phyloP scores from a whole-genome alignment of 139 green algal genomes.

The Volvox reticuliferus region DNA sequence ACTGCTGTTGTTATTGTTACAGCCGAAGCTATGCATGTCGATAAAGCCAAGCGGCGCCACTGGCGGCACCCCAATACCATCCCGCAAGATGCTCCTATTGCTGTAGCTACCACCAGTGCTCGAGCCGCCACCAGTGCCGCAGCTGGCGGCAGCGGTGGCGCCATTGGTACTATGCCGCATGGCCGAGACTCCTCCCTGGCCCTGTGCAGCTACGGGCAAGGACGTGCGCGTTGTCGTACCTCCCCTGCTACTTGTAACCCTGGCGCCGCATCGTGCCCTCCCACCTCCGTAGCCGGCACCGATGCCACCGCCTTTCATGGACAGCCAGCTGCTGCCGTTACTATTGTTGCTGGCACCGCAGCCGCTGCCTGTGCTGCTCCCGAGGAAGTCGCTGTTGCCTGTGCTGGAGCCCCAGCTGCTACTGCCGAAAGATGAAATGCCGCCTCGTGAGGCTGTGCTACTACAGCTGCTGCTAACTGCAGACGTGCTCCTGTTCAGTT shows the following conservation, averaged over 20 bases:
- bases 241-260: neutral
- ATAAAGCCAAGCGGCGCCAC: neutral
- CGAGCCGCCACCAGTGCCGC: neutral
- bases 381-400: constrained; percentile 10
- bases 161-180: neutral
- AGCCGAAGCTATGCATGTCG: neutral
- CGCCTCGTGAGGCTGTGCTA: neutral
- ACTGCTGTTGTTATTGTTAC: neutral
- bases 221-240: neutral
- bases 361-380: neutral
- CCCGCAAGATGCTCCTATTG: neutral
- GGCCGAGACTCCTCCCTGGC: neutral
- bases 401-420: constrained; percentile 21
- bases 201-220: neutral
- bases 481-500: neutral
- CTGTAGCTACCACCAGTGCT: neutral
- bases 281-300: neutral
- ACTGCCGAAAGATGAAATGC: neutral
- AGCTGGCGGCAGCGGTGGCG: neutral
- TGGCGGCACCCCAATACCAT: neutral
- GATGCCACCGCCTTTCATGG: constrained; percentile 1
- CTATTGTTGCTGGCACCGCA: neutral
- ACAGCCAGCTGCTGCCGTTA: neutral
- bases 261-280: neutral
- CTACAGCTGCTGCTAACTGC: neutral